Conservation (phyloP, 805 yeast genomes). For the Saccharomyces paradoxus region DNA sequence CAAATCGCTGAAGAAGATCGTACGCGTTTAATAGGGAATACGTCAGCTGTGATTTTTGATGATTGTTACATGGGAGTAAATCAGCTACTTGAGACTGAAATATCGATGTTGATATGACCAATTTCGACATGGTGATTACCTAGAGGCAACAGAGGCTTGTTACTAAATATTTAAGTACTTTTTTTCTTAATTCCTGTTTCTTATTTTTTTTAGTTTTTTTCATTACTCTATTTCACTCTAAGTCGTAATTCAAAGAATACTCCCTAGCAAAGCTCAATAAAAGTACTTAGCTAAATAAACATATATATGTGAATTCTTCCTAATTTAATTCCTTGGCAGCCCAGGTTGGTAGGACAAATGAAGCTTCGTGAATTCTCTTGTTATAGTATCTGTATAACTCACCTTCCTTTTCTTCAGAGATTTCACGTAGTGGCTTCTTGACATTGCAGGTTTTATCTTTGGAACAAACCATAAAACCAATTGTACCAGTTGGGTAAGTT, state of each 20-base stretch:
- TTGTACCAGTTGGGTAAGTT: slow-evolving; percentile 94
- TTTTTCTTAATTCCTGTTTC: not conserved
- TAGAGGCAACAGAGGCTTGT: not conserved
- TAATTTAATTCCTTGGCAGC: slow-evolving; percentile 48
- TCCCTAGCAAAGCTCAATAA: not conserved
- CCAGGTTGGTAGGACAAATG: slow-evolving; percentile 89
- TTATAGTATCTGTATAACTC: slow-evolving; percentile 75
- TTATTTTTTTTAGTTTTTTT: not conserved
- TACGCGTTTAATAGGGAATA: slow-evolving; percentile 19
- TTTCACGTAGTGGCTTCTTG: slow-evolving; percentile 56
- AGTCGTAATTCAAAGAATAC: not conserved
- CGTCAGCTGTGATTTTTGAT: slow-evolving; percentile 19
- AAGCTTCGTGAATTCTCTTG: slow-evolving; percentile 73
- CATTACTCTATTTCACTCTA: not conserved
- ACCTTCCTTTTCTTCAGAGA: slow-evolving; percentile 53
- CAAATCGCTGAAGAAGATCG: slow-evolving; percentile 18
- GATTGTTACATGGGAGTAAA: slow-evolving; percentile 27
- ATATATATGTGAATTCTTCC: not conserved
- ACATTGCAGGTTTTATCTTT: slow-evolving; percentile 63
- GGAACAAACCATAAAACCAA: slow-evolving; percentile 95
- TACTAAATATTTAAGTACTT: not conserved
- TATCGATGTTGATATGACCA: slow-evolving; percentile 20
- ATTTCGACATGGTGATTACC: slow-evolving; percentile 9
- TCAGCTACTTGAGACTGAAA: slow-evolving; percentile 28
- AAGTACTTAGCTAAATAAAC: not conserved